Evolutionary conservation across 2,329 filamentous ascomycete genomes (phyloP), one percentile per base, ranked within the genome.

Genomic region (Ustulina deusta): DNA sequence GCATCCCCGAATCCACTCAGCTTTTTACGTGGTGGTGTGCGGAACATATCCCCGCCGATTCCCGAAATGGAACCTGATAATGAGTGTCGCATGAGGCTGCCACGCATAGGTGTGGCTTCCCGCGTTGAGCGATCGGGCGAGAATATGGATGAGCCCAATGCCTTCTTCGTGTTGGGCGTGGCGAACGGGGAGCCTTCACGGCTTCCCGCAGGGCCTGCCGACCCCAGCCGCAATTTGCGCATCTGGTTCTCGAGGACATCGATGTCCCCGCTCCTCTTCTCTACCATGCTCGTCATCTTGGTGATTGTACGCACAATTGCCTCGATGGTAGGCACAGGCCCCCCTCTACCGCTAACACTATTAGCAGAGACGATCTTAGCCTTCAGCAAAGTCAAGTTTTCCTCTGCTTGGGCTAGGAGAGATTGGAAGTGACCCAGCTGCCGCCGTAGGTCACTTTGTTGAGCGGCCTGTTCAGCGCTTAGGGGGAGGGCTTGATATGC

Each of bases 221-320:
- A 79, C 9, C 80, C 79, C 11, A 93, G 80, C 6, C 86, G 86
- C 25, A 97, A 80, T 77, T 90, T 93, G 66, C 91, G 90, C 82
- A 99, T 89, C 77, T 97, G 93, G 55, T 90, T 88, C 81, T 98
- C 96, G 36, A 98, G 85, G 6, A 97, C 89, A 78, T 97, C 93
- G 60, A 99, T 90, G 74, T 98, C 95, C 65, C 91, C 93, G 76
- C 92, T 96, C 77, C 93, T 92, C 81, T 93, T 93, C 83, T 98
- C 93, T 0, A 92, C 92, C 91, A 97, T 95, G 67, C 85, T 87
- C 38, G 94, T 97, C 91, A 99, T 94, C 77, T 96, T 97, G 65
- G 85, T 85, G 72, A 99, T 97, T 0, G 96, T 99, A 67, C 92
- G 93, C 73, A 94, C 91, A 22, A 99, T 93, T 0, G 93, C 93